Evolutionary conservation across 2,329 filamentous ascomycete genomes (phyloP).

Genomic region (Alternaria sp.): DNA sequence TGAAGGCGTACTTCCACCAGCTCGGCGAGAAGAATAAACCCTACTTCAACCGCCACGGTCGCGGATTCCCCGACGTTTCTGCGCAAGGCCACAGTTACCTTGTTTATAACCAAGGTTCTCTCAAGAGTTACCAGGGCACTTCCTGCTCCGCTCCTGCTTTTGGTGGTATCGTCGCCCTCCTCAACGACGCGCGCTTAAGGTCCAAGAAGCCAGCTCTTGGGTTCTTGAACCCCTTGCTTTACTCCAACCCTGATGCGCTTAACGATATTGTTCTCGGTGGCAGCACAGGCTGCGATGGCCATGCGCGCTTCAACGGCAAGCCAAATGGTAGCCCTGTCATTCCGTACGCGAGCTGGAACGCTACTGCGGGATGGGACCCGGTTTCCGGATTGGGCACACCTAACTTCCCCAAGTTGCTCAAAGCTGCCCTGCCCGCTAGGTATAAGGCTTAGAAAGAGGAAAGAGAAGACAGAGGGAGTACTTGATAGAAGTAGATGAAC

Average conservation of each 20-base stretch:
- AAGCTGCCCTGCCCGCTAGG: constrained; percentile 37
- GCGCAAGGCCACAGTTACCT: constrained; percentile 59
- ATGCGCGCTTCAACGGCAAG: constrained; percentile 34
- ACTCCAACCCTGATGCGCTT: constrained; percentile 57
- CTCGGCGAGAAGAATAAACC: constrained; percentile 56
- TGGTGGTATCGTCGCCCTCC: constrained; percentile 64
- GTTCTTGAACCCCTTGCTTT: constrained; percentile 68
- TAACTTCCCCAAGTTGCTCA: constrained; percentile 42
- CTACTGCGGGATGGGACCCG: constrained; percentile 48
- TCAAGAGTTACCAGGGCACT: constrained; percentile 53
- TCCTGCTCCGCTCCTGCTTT: constrained; percentile 66
- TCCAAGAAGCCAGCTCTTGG: constrained; percentile 62
- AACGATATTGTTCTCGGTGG: constrained; percentile 56
- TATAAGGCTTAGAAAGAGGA: constrained; percentile 29
- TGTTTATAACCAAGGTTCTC: constrained; percentile 53
- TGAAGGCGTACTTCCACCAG: constrained; percentile 56
- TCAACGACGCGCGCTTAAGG: constrained; percentile 67
- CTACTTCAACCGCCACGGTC: constrained; percentile 62
- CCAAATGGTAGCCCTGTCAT: constrained; percentile 45
- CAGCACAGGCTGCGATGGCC: constrained; percentile 50
- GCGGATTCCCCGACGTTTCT: constrained; percentile 70
- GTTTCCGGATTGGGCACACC: constrained; percentile 46
- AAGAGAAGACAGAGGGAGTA: accelerated
- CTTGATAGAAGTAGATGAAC: neutral
- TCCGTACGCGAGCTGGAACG: constrained; percentile 44